phyloP scores from a whole-genome alignment of 805 yeast species.

The Priceomyces haplophilus region DNA sequence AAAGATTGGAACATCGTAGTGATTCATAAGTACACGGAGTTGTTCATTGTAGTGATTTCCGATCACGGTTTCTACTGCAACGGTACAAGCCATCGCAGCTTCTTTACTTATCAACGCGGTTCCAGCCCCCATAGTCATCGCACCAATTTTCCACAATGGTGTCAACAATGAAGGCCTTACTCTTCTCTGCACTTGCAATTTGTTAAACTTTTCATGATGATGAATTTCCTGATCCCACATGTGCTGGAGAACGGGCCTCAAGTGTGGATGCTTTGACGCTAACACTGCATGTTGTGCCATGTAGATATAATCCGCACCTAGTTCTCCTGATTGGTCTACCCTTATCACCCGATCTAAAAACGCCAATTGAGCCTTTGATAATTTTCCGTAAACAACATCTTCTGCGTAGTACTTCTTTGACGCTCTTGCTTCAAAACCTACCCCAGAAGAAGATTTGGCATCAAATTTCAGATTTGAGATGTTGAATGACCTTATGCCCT shows the following conservation, averaged over 20 bases:
- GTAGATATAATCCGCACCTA: conserved; percentile 92
- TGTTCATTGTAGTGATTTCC: conserved; percentile 95
- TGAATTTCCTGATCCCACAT: conserved; percentile 99
- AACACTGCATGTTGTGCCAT: conserved; percentile 84
- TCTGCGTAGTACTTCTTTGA: conserved; percentile 20
- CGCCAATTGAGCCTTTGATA: conserved; percentile 59
- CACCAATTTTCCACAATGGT: conserved; percentile 92
- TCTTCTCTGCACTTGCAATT: conserved; percentile 67
- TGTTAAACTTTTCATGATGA: conserved; percentile 83
- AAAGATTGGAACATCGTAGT: conserved; percentile 48
- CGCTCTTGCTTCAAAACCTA: conserved; percentile 6
- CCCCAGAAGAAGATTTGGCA: neutral
- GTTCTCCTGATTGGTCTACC: conserved; percentile 97
- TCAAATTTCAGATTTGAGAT: neutral
- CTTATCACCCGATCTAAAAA: conserved; percentile 72
- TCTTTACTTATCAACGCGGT: conserved; percentile 88
- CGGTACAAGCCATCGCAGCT: conserved; percentile 99
- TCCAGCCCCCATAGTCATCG: conserved; percentile 77
- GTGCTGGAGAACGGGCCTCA: conserved; percentile 78
- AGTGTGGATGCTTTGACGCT: conserved; percentile 63
- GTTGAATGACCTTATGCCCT: neutral
- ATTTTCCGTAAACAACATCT: conserved; percentile 33
- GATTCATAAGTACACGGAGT: conserved; percentile 68
- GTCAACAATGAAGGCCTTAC: conserved; percentile 91
- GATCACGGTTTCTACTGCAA: conserved; percentile 96